Evolutionary conservation across 75 land plant genomes (phyloP).

Genomic region (Pinus albicaulis): DNA sequence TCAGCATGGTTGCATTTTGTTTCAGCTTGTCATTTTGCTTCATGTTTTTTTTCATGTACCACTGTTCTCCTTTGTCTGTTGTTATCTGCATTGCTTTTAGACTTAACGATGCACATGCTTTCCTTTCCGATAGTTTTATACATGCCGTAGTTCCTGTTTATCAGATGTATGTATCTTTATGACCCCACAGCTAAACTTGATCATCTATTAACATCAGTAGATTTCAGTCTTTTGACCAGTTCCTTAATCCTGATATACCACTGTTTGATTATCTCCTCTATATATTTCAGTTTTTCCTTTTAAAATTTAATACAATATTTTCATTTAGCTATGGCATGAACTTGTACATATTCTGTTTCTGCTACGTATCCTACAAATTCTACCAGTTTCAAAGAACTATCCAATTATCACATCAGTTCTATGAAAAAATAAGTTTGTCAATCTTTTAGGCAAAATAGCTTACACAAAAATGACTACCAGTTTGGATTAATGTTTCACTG

Average conservation of each 20-base stretch:
- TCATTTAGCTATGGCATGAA: too few species aligned
- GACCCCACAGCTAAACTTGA: not conserved
- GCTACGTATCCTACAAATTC: not conserved
- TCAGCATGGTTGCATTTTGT: not conserved
- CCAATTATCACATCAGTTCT: not conserved
- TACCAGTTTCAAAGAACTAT: not conserved
- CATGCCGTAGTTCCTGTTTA: too few species aligned
- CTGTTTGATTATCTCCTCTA: not conserved
- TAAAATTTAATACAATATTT: not conserved
- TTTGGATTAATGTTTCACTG: not conserved
- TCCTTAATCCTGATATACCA: not conserved
- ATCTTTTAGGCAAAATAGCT: not conserved
- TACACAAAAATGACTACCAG: not conserved
- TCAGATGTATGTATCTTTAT: not conserved
- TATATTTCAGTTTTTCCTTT: not conserved
- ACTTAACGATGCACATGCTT: not conserved
- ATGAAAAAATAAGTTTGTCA: not conserved
- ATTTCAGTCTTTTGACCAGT: not conserved
- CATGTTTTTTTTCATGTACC: not conserved
- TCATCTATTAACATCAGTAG: not conserved
- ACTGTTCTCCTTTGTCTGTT: not conserved
- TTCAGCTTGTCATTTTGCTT: not conserved
- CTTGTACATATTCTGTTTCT: not conserved
- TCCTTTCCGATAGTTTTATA: too few species aligned
- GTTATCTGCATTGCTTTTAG: not conserved